Base-by-base conservation (phyloP, 179 eudicot species). In the Dionaea muscipula region DNA sequence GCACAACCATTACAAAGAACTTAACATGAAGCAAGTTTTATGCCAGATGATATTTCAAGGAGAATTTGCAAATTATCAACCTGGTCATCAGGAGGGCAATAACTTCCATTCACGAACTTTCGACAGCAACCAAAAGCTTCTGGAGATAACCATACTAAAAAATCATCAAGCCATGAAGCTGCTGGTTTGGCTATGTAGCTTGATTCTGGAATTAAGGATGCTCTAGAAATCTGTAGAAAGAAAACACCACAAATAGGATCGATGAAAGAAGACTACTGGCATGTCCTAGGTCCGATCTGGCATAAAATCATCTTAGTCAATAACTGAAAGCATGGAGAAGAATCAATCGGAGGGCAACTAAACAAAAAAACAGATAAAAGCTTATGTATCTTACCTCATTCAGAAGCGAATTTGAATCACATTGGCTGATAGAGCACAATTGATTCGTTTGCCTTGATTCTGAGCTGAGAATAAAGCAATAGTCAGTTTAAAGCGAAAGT, bases 81-180 rank as follows among this genome's bases (percentile, higher is more conserved):
- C 95, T 93, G 99, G 72, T 93, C 99, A 68, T 85, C 72, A 49
- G 96, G 99, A 19, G 99, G 95, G 49, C 96, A 93, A 71, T 70
- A 93, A 69, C 74, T 93, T 61, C 75, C 94, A 59, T 88, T 89
- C 19, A 86, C 72, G 71, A 93, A 93, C 84, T 89, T 93, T 67
- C 96, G 76, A 71, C 99, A 93, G 78, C 99, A 93, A 41, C 95
- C 99, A 80, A 93, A 93, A 65, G 99, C 99, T 80, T 93, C 96
- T 56, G 99, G 96, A 70, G 96, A 89, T 47, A 93, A 45, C 99
- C 99, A 93, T 37, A 93, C 96, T 64, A 93, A 86, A 77, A 77
- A 89, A 72, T 93, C 99, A 72, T 93, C 99, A 68, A 93, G 89
- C 99, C 99, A 93, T 50, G 99, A 93, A 55, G 96, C 95, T 61